Conservation (phyloP, 345 rosid genomes). For the Euclidium syriacum region DNA sequence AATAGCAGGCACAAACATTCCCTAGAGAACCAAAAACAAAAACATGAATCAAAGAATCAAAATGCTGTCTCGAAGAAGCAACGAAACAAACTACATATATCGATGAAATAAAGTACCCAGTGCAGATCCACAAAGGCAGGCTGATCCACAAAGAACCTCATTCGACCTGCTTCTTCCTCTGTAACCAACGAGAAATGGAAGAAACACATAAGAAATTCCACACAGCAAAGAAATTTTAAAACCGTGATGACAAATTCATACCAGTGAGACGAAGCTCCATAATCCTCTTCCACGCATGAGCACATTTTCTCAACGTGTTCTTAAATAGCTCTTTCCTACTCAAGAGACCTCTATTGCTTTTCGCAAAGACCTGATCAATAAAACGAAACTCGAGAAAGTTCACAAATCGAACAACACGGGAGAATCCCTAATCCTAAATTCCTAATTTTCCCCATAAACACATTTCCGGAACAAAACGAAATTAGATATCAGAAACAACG, state of each 20-base stretch:
- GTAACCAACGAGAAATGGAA: constrained; percentile 16
- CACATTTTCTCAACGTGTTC: constrained; percentile 75
- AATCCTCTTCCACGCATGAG: constrained; percentile 83
- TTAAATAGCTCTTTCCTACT: constrained; percentile 92
- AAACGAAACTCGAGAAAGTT: not conserved
- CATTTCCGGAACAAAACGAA: not conserved
- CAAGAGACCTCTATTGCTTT: constrained; percentile 65
- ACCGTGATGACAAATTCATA: constrained; percentile 18
- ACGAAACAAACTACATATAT: not conserved
- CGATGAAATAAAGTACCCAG: constrained; percentile 50
- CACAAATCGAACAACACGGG: constrained; percentile 11
- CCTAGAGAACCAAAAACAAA: constrained; percentile 38
- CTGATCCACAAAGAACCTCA: constrained; percentile 74
- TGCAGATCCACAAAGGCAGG: constrained; percentile 93
- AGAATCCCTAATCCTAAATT: not conserved
- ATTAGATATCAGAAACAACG: not conserved
- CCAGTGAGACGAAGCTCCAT: constrained; percentile 83
- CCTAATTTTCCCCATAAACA: not conserved
- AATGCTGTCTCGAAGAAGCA: not conserved
- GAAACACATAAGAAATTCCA: not conserved
- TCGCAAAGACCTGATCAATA: constrained; percentile 51
- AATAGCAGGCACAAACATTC: constrained; percentile 95
- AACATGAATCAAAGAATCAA: not conserved
- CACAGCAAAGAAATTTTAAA: not conserved
- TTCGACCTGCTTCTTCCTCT: constrained; percentile 78